Conservation (phyloP, 306 rosid genomes). For the Acacia melanoxylon region DNA sequence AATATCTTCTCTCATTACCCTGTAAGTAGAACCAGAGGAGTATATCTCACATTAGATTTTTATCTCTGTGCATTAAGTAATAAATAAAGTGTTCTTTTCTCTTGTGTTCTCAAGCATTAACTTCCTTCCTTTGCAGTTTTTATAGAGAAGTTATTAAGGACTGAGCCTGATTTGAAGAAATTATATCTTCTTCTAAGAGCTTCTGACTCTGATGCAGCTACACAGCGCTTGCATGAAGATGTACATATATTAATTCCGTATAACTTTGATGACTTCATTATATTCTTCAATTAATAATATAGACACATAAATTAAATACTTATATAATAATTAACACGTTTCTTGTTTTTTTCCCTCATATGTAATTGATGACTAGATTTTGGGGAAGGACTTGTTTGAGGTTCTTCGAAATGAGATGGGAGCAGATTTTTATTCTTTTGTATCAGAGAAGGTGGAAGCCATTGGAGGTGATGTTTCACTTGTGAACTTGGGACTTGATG, state of each 20-base stretch:
- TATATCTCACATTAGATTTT: too few relatives aligned
- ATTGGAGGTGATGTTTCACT: slow-evolving; percentile 38
- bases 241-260: background rate
- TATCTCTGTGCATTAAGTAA: too few relatives aligned
- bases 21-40: too few relatives aligned
- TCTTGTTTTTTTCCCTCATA: background rate
- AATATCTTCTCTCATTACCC: too few relatives aligned
- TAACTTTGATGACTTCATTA: background rate
- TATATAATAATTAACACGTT: background rate
- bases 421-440: background rate
- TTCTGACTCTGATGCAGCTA: slow-evolving; percentile 10
- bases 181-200: slow-evolving; percentile 82
- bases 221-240: background rate
- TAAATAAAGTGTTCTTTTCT: background rate
- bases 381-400: background rate
- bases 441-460: slow-evolving; percentile 31
- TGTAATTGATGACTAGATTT: background rate
- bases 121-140: slow-evolving; percentile 48
- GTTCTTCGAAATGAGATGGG: background rate
- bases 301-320: background rate
- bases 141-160: slow-evolving; percentile 72
- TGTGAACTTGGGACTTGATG: slow-evolving; percentile 37
- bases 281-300: too few relatives aligned
- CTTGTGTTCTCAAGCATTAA: background rate
- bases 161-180: slow-evolving; percentile 47